Base-by-base conservation (phyloP, 257 asterid species). In the Solanum chiquidenum region DNA sequence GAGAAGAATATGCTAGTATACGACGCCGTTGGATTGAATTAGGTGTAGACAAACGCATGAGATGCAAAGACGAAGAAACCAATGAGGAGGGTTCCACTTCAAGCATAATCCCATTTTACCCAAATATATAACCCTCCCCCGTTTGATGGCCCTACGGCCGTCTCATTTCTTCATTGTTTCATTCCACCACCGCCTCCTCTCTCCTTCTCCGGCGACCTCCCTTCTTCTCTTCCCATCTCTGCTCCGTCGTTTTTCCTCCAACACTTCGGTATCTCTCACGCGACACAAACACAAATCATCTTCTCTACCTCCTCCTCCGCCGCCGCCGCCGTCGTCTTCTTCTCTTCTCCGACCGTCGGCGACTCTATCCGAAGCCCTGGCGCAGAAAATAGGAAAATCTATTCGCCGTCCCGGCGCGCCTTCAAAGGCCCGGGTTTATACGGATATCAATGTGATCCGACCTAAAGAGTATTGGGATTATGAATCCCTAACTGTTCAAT, bases 381-480 rank as follows among this genome's bases (percentile, higher is more conserved):
- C 98, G 44, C 98, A 95, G 92, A 95, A 94, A 94, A 94, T 95
- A 33, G 98, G 98, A 35, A 95, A 95, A 93, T 92, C 98, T n/a
- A 87, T 94, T 87, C 93, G 98, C 91, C 94, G 98, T 21, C 94
- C 98, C 35, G 98, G 98, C 18, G 98, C 95, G 52, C 92, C 95
- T 20, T 96, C 98, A 60, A 94, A 92, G 93, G 97, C 99, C 86
- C 95, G 94, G 89, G 98, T 95, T 35, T 96, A 96, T 88, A 40
- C 95, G 5, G 98, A 96, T 88, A 88, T 95, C 84, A 96, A 96
- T 92, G 97, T 95, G 85, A 91, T 92, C 89, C 96, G 98, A 58
- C 98, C 99, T 21, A 93, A 92, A 91, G 99, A 95, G 89, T 96
- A 96, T 83, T 96, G 98, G 98, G 99, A 96, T 89, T 96, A 96